A percentile compares a stretch with the other conserved stretches of the same genome.
phyloP scores from a whole-genome alignment of 2,329 filamentous ascomycete genomes.

The Apiospora marii region DNA sequence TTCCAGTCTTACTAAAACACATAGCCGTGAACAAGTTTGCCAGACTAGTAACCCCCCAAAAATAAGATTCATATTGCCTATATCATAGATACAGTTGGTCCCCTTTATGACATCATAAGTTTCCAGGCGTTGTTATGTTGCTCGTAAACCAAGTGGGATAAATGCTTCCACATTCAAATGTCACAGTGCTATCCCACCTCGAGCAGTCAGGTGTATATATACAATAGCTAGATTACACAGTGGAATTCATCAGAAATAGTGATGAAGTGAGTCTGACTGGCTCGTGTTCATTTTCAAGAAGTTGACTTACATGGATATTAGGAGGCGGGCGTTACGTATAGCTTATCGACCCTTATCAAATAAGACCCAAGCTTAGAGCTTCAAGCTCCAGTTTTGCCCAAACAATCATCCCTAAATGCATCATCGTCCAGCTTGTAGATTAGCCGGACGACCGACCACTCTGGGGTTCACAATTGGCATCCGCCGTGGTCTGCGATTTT shows the following conservation, averaged over 20 bases:
- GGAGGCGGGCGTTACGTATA: not conserved
- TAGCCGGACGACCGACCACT: not conserved
- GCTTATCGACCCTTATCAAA: conserved; percentile 22
- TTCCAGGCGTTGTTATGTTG: not conserved
- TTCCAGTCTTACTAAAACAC: not conserved
- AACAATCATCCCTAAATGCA: not conserved
- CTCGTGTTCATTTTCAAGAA: not conserved
- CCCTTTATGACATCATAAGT: not conserved
- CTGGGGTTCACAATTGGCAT: not conserved
- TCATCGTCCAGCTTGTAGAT: not conserved
- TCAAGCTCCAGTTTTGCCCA: conserved; percentile 5
- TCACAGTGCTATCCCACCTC: too few species aligned
- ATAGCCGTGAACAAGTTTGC: not conserved
- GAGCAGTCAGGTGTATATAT: not conserved
- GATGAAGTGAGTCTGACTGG: not conserved
- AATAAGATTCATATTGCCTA: not conserved
- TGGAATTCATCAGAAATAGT: not conserved
- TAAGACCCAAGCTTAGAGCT: not conserved
- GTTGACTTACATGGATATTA: too few species aligned
- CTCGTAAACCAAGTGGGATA: not conserved
- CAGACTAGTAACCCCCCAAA: not conserved
- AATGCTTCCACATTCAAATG: too few species aligned
- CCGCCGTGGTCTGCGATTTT: not conserved
- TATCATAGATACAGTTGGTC: not conserved
- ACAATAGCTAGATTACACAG: not conserved